These are phyloP conservation scores for Austroboletus novae-zelandiae DNA, from an alignment of 1,284 basidiomycete genomes.

Conservation along the genomic window DNA sequence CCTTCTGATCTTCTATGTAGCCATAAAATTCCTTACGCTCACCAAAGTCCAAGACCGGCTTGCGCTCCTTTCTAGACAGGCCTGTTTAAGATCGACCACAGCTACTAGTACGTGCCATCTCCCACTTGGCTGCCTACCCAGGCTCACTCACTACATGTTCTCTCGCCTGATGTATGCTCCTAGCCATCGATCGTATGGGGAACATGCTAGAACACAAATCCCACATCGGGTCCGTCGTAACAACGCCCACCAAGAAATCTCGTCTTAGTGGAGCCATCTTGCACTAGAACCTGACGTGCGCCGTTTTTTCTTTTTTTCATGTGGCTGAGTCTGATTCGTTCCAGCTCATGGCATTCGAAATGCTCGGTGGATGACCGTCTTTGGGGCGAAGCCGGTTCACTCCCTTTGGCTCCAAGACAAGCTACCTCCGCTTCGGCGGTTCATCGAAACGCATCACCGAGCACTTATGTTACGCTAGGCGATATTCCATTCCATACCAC, in stretches of 20 bases:
- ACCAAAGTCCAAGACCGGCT: no score
- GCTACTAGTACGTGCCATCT: conserved; percentile 6
- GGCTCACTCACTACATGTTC: not conserved
- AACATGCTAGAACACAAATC: conserved; percentile 28
- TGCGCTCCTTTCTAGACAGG: no score
- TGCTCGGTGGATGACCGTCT: conserved; percentile 36
- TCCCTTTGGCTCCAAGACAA: conserved; percentile 1
- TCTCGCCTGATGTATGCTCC: not conserved
- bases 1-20: no score
- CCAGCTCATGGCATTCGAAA: conserved; percentile 51
- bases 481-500: conserved; percentile 22
- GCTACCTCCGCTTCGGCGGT: not conserved
- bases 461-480: not conserved
- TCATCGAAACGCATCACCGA: conserved; percentile 2
- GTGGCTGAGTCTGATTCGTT: conserved; percentile 3
- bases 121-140: not conserved
- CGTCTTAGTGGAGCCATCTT: conserved; percentile 13
- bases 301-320: conserved; percentile 5
- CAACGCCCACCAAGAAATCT: not conserved
- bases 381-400: conserved; percentile 8
- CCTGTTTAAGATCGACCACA: no score
- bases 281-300: conserved; percentile 44
- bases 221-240: conserved; percentile 36
- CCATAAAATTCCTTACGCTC: no score
- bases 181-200: conserved; percentile 7